phyloP scores from a whole-genome alignment of 805 yeast species.

The Komagataella pseudopastoris region DNA sequence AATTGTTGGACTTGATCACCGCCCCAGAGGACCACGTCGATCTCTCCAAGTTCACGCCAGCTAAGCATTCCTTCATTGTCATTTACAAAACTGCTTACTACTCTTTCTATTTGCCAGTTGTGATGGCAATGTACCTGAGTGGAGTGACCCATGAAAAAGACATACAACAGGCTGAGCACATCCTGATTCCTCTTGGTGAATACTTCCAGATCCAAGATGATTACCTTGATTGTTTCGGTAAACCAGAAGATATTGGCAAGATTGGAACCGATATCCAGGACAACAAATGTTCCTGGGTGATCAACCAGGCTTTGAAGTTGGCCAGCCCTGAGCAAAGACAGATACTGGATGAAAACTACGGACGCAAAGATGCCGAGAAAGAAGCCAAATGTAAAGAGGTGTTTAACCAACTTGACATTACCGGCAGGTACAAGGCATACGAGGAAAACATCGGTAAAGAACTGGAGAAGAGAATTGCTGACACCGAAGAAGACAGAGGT shows the following conservation, averaged over 20 bases:
- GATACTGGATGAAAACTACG: constrained; percentile 79
- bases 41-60: constrained; percentile 71
- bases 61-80: constrained; percentile 90
- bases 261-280: constrained; percentile 98
- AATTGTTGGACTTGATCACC: constrained; percentile 85
- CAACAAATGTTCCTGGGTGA: constrained; percentile 96
- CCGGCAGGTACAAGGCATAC: constrained; percentile 57
- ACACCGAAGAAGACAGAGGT: constrained; percentile 84
- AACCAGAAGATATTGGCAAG: constrained; percentile 95
- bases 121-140: constrained; percentile 87
- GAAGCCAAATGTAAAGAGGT: constrained; percentile 64
- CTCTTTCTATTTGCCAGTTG: constrained; percentile 95
- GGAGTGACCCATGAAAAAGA: constrained; percentile 62
- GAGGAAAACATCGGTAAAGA: constrained; percentile 64
- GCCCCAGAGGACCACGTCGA: constrained; percentile 96
- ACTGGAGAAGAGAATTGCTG: constrained; percentile 49
- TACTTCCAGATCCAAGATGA: constrained; percentile 99
- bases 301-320: constrained; percentile 79
- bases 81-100: constrained; percentile 95
- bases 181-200: constrained; percentile 90
- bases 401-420: constrained; percentile 63
- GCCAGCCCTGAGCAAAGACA: constrained; percentile 73
- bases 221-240: constrained; percentile 91
- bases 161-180: constrained; percentile 76
- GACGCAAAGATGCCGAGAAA: constrained; percentile 55